Evolutionary conservation across 768 basidiomycete species (phyloP).

Genomic region (Leccinum pellstonianum): DNA sequence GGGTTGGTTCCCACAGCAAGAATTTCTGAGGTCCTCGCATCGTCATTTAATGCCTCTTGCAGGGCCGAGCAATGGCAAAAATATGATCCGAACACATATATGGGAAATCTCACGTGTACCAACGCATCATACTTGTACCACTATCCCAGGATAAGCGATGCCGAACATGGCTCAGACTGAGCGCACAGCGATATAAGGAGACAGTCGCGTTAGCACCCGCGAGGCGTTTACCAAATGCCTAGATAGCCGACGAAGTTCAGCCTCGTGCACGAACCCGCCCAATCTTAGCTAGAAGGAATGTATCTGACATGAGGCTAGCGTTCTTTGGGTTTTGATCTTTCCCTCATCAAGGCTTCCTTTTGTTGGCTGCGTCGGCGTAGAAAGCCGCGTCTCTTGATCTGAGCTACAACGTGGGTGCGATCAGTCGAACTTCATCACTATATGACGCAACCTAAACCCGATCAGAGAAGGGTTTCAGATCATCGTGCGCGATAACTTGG

Average conservation of each 20-base stretch:
- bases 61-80: not conserved
- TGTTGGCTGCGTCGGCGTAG: conserved; percentile 5
- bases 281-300: conserved; percentile 6
- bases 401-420: not conserved
- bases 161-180: conserved; percentile 7
- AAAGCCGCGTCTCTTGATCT: not conserved
- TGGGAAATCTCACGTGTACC: conserved; percentile 2
- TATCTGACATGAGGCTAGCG: conserved; percentile 11
- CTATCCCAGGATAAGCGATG: conserved; percentile 2
- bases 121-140: not conserved
- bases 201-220: conserved; percentile 4
- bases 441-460: not conserved
- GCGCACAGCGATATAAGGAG: not conserved
- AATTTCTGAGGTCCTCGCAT: not conserved
- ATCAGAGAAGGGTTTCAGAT: not conserved
- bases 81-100: conserved; percentile 10
- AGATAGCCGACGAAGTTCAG: not conserved
- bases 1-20: not conserved
- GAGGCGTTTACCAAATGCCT: conserved; percentile 10
- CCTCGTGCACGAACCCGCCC: conserved; percentile 1
- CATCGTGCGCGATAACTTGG: not conserved
- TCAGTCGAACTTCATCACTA: not conserved
- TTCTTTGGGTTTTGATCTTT: conserved; percentile 1
- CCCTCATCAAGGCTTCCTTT: conserved; percentile 18
- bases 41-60: conserved; percentile 1